Evolutionary conservation across 2,329 filamentous ascomycete species (phyloP), one percentile per base, ranked within the genome.

Genomic region (Colletotrichum sp.): DNA sequence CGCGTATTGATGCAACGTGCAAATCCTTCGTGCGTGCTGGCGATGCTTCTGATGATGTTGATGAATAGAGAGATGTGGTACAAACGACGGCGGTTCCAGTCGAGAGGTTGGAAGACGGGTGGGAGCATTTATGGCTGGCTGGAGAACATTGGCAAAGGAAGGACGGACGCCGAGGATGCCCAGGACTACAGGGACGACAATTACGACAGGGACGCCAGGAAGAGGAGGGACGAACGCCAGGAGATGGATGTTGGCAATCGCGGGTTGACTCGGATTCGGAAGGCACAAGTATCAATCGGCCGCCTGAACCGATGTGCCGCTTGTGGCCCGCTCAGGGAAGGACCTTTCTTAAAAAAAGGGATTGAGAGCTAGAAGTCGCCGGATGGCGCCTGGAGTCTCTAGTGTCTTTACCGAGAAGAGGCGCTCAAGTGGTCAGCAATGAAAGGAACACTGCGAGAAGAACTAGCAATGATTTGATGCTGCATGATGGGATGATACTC

Each of bases 231-330:
- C 8, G 8, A 1, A 43, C 5, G 36, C 0, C 8, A 43, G 8
- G 9, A 2, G 38, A n/a, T 18, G 5, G 12, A 10, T 0, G 5
- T 6, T 43, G 38, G 38, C 38, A 48, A 48, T 48, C 9, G 38
- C 38, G 5, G 9, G 38, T 7, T 48, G 9, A n/a, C 18, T 48
- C 18, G 38, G 3, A n/a, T 12, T 6, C 0, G 18, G 18, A 0
- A 12, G 18, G 38, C 0, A 12, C 18, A 21, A 1, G 0, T 48
- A 21, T n/a, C 38, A n/a, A 48, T 48, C 9, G 18, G 18, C 38
- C 18, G 9, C 9, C 18, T 12, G 38, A 6, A 3, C 38, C 9
- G 0, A 12, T 48, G 3, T 12, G 9, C 18, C 18, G 38, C 38
- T 12, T 48, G 38, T 12, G 18, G 38, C 9, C 9, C 5, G 18